These are phyloP conservation scores for Taiozyma sp. DNA, from an alignment of 1,139 yeast species.

Conservation along the genomic window DNA sequence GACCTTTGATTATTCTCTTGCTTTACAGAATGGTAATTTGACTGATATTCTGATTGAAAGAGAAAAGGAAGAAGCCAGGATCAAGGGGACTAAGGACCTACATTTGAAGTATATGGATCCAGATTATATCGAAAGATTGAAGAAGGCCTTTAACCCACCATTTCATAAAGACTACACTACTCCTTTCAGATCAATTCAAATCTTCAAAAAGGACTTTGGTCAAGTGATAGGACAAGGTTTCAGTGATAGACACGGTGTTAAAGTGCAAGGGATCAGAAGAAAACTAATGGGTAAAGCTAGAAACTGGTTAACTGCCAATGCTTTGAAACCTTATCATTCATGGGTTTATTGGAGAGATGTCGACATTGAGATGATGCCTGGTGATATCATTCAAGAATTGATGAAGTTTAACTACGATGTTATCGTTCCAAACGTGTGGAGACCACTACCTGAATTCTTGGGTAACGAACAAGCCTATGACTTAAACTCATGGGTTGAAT, in stretches of 20 bases:
- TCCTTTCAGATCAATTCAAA: slow-evolving; percentile 73
- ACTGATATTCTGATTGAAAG: slow-evolving; percentile 41
- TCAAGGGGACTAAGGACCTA: slow-evolving; percentile 52
- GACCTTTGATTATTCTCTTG: slow-evolving; percentile 57
- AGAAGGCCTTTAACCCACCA: slow-evolving; percentile 55
- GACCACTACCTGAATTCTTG: slow-evolving; percentile 73
- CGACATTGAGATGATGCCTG: slow-evolving; percentile 81
- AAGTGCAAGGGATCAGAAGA: slow-evolving; percentile 83
- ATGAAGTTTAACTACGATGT: slow-evolving; percentile 75
- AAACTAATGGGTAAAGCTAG: slow-evolving; percentile 89
- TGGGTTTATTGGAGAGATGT: slow-evolving; percentile 97
- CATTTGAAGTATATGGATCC: slow-evolving; percentile 67
- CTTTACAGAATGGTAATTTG: slow-evolving; percentile 66
- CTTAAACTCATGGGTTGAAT: slow-evolving; percentile 85
- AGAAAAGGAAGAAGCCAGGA: slow-evolving; percentile 28
- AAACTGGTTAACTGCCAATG: slow-evolving; percentile 76
- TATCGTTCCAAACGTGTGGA: slow-evolving; percentile 87
- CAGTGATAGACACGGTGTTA: slow-evolving; percentile 82
- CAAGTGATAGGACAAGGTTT: slow-evolving; percentile 85
- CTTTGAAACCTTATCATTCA: slow-evolving; percentile 78
- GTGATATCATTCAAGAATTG: slow-evolving; percentile 69
- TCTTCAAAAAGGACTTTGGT: slow-evolving; percentile 80
- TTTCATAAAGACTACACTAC: slow-evolving; percentile 57
- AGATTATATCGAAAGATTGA: slow-evolving; percentile 51
- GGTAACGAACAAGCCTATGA: slow-evolving; percentile 83